Evolutionary conservation across 306 rosid genomes (phyloP).

Genomic region (Adenanthera pavonina): DNA sequence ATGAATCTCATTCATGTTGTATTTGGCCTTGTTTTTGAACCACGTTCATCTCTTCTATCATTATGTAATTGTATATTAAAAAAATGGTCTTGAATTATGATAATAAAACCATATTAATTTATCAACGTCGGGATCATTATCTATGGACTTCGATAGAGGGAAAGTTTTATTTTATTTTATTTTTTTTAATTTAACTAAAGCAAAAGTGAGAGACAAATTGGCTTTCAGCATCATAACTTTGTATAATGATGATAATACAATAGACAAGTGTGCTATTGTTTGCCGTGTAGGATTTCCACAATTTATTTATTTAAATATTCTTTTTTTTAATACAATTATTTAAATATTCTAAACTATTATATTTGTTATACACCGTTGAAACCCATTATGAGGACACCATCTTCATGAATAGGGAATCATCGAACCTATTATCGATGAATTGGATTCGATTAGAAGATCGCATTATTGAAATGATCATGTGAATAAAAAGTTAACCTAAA

Average conservation of each 20-base stretch:
- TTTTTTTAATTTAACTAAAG: background rate
- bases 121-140: constrained; percentile 15
- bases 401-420: too few species aligned
- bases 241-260: constrained; percentile 21
- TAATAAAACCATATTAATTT: constrained; percentile 13
- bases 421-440: too few species aligned
- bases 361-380: too few species aligned
- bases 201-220: constrained; percentile 24
- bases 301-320: background rate
- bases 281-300: constrained; percentile 64
- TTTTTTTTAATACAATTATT: background rate
- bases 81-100: background rate
- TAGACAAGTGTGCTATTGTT: constrained; percentile 44
- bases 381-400: too few species aligned
- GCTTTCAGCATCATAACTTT: constrained; percentile 49
- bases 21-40: constrained; percentile 33
- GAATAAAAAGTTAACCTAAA: too few species aligned
- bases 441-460: too few species aligned
- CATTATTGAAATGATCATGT: too few species aligned
- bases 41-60: background rate
- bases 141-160: constrained; percentile 18
- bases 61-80: too few species aligned
- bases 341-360: background rate
- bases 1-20: constrained; percentile 1
- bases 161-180: background rate